Percentiles rank a stretch among this genome's conserved stretches.
Evolutionary conservation across 2,329 filamentous ascomycete species (phyloP).

Genomic region (Cytospora piceicola): DNA sequence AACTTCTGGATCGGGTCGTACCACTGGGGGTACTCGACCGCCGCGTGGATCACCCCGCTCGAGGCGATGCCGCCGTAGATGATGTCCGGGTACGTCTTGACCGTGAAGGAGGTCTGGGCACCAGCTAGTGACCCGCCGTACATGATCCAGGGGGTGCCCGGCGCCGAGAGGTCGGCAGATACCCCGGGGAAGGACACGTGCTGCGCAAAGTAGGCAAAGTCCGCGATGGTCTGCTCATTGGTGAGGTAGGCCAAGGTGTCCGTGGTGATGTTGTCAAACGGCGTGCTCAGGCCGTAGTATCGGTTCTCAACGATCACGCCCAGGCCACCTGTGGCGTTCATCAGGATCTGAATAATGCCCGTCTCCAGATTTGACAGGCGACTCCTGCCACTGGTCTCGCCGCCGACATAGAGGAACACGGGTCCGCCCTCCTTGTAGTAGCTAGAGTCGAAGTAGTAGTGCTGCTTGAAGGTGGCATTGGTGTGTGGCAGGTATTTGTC

Average conservation of each 20-base stretch:
- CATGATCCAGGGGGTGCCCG: constrained; percentile 41
- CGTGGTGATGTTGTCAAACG: constrained; percentile 51
- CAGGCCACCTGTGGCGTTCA: constrained; percentile 56
- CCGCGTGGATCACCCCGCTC: constrained; percentile 47
- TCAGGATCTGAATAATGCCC: constrained; percentile 55
- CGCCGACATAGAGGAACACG: constrained; percentile 40
- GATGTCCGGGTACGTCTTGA: constrained; percentile 50
- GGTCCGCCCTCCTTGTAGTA: constrained; percentile 59
- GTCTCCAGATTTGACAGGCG: constrained; percentile 38
- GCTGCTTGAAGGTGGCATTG: constrained; percentile 56
- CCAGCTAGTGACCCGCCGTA: constrained; percentile 29
- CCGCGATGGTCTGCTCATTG: constrained; percentile 56
- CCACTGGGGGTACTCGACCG: constrained; percentile 52
- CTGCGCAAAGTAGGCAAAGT: constrained; percentile 56
- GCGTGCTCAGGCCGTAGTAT: constrained; percentile 55
- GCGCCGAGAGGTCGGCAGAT: constrained; percentile 46
- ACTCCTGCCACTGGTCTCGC: constrained; percentile 39
- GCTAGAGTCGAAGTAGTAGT: constrained; percentile 57
- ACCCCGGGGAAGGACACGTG: constrained; percentile 50
- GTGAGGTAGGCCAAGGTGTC: constrained; percentile 54
- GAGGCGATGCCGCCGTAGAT: constrained; percentile 54
- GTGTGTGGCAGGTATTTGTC: constrained; percentile 46
- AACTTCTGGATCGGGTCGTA: constrained; percentile 54
- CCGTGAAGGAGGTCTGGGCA: constrained; percentile 40
- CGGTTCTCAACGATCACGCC: constrained; percentile 58